A percentile compares a stretch with the other conserved stretches of the same genome.
phyloP scores from a whole-genome alignment of 2,329 filamentous ascomycete genomes.

The Fusarium compactum region DNA sequence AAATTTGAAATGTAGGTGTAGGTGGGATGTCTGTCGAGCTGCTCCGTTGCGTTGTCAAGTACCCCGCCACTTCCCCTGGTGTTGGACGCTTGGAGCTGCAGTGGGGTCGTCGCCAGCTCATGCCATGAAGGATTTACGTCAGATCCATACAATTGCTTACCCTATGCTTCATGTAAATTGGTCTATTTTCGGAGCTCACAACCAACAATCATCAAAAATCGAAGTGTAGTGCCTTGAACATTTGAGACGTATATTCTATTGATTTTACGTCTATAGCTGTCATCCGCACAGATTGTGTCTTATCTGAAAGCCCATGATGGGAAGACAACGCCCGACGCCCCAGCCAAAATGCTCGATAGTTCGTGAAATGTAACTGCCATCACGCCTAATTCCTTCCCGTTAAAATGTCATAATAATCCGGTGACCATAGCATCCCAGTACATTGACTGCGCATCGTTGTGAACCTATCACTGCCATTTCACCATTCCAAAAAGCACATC shows the following conservation, averaged over 20 bases:
- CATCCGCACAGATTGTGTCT: neutral
- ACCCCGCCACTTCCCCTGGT: constrained; percentile 44
- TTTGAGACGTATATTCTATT: neutral
- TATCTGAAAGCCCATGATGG: neutral
- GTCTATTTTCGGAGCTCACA: neutral
- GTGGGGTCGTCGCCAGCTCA: constrained; percentile 39
- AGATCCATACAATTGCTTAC: constrained; percentile 22
- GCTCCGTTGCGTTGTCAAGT: constrained; percentile 41
- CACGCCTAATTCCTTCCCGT: neutral
- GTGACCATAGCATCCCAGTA: neutral
- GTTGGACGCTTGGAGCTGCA: constrained; percentile 33
- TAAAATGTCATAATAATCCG: neutral
- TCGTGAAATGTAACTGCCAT: neutral
- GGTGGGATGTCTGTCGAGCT: constrained; percentile 30
- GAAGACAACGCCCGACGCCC: neutral
- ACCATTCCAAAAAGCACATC: neutral
- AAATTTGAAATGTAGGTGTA: constrained; percentile 18
- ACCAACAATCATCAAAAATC: neutral
- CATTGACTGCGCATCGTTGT: neutral
- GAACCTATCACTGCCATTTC: neutral
- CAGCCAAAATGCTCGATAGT: neutral
- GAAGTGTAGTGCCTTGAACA: too few relatives aligned
- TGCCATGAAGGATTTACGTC: constrained; percentile 13
- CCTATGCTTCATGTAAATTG: constrained; percentile 19
- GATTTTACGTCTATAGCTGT: neutral